Evolutionary conservation across 805 yeast species (phyloP), one percentile per base, ranked within the genome.

Genomic region (Saccharomycopsis fermentans): DNA sequence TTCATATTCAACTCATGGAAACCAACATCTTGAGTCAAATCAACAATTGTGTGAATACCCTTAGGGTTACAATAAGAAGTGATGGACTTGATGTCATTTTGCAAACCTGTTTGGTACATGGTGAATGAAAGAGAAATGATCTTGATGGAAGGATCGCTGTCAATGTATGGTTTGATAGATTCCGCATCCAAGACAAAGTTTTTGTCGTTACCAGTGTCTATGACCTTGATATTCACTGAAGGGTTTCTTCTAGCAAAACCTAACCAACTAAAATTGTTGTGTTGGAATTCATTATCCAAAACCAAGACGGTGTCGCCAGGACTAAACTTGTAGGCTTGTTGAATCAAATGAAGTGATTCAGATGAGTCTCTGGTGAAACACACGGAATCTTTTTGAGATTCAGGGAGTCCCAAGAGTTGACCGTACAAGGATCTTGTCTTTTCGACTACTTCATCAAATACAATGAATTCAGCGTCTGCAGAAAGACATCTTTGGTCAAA

Each of bases 201-300:
- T 34, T 59, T 59, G 51, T 59, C 60, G 26, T 51, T 27, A 19
- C 47, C 35, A 8, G 62, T 59, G 16, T 59, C 56, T 32, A 59
- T 55, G 29, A 59, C 54, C 34, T 57, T 55, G 19, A 59, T n/a
- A 12, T 59, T 34, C 1, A 59, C 27, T 27, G 55, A 55, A n/a
- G 62, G 60, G 54, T 57, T 51, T n/a, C 43, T 50, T 26, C n/a
- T 48, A 14, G 37, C 40, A n/a, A 57, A 53, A 2, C 59, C 62
- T 5, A 59, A 24, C 63, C 63, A 61, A 21, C 59, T 54, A 16
- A 59, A 52, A 21, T 54, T 54, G 52, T 61, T 59, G 24, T 61
- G 62, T 47, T 59, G 63, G 57, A 59, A 59, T 39, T 61, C 63
- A 26, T 59, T 57, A 51, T 61, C 63, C 34, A 61, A 48, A 14